Base-by-base conservation (phyloP, 116 monocot genomes). In the Iris pallida region DNA sequence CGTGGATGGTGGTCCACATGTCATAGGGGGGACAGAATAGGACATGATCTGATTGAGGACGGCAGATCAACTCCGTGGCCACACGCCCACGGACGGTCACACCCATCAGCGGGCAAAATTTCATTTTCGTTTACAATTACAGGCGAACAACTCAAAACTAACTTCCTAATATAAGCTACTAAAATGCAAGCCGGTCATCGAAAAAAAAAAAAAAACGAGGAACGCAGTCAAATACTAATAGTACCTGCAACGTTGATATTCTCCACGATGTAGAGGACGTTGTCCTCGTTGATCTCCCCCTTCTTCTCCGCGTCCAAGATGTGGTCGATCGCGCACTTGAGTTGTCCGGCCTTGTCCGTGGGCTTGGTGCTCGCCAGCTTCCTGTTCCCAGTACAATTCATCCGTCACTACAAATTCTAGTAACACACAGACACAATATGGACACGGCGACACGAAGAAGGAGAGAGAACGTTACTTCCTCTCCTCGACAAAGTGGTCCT, bases 401-500 rank as follows among this genome's bases (percentile, higher is more conserved):
- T 53, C 4, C 8, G 19, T 5, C 15, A 17, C 1, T 56, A 1
- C 10, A 14, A 56, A 14, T 17, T 47, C 45, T 12, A 17, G 8
- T 19, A 11, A 64, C 6, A 47, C 18, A 2, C 18, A 16, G 12
- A 47, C n/a, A n/a, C n/a, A n/a, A n/a, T n/a, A n/a, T n/a, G n/a
- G n/a, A n/a, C n/a, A n/a, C n/a, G n/a, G n/a, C n/a, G n/a, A n/a
- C n/a, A 5, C 53, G 55, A 12, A 45, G 5, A 11, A 43, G 5
- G 56, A 40, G n/a, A 7, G 68, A 9, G 2, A 2, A 42, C 70
- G n/a, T 67, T 60, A 86, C 82, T 74, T 90, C 53, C 90, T 83
- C 73, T 90, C 86, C 44, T 86, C 83, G 13, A 86, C 62, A 64
- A 86, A 90, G 74, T 81, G 69, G 43, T 90, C 80, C 68, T 86